Conservation (phyloP, 805 yeast genomes). For the Teunomyces gatunensis region DNA sequence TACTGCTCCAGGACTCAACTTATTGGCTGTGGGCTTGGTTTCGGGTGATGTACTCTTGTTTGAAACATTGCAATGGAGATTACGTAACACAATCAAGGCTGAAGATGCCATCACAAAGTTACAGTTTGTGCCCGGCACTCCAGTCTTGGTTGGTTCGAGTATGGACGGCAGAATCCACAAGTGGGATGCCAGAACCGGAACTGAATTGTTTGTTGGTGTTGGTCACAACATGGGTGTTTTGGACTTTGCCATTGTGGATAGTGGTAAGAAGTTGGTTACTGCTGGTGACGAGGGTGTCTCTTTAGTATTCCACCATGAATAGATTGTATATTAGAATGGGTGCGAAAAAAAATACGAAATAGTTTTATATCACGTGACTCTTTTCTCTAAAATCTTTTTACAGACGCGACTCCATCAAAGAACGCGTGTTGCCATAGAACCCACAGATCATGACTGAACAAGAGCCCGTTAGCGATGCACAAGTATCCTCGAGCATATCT, state of each 20-base stretch:
- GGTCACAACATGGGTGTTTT: slow-evolving; percentile 96
- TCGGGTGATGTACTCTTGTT: slow-evolving; percentile 81
- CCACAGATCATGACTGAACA: not conserved
- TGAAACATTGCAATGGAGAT: slow-evolving; percentile 83
- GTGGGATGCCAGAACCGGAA: slow-evolving; percentile 89
- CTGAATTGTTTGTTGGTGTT: slow-evolving; percentile 68
- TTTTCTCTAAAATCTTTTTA: not conserved
- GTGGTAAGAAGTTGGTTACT: slow-evolving; percentile 71
- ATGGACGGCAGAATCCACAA: slow-evolving; percentile 84
- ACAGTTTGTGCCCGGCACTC: slow-evolving; percentile 57
- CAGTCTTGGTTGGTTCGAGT: slow-evolving; percentile 63
- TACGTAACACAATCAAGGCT: slow-evolving; percentile 65
- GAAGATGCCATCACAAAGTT: slow-evolving; percentile 86
- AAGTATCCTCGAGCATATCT: slow-evolving; percentile 29
- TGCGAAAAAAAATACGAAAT: not conserved
- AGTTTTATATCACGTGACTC: not conserved
- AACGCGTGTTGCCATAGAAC: not conserved
- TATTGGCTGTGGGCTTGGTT: slow-evolving; percentile 84
- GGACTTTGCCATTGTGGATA: slow-evolving; percentile 70
- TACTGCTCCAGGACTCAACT: slow-evolving; percentile 46
- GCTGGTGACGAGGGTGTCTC: slow-evolving; percentile 98
- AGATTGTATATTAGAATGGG: slow-evolving; percentile 4
- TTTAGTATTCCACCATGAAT: slow-evolving; percentile 50
- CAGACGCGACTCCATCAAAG: not conserved
- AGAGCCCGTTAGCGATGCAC: not conserved